These are phyloP conservation scores for Sistotremastrum niveocremeum DNA, from an alignment of 768 basidiomycete genomes.

Conservation along the genomic window DNA sequence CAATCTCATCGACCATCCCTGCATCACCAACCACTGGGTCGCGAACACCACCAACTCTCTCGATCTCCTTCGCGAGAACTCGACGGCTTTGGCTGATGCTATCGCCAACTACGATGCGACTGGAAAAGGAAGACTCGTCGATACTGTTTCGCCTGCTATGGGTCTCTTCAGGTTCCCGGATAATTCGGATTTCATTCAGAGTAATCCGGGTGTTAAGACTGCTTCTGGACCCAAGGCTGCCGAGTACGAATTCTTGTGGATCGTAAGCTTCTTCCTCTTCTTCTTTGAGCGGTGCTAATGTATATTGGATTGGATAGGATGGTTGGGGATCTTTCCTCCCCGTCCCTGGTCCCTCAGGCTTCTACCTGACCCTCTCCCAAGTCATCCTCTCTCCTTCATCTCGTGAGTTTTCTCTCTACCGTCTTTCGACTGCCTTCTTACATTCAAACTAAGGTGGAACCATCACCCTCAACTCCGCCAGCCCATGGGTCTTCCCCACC, in stretches of 20 bases:
- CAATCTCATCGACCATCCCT: slow-evolving; percentile 20
- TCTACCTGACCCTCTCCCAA: slow-evolving; percentile 8
- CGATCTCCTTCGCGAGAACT: not conserved
- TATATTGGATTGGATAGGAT: too few relatives aligned
- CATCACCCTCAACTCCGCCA: slow-evolving; percentile 11
- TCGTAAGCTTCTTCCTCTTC: too few relatives aligned
- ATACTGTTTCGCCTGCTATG: too few relatives aligned
- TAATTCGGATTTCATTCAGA: too few relatives aligned
- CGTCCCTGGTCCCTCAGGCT: slow-evolving; percentile 3
- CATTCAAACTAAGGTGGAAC: slow-evolving; percentile 12
- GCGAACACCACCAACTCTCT: slow-evolving; percentile 3
- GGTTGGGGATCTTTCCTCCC: too few relatives aligned
- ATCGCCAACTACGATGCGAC: not conserved
- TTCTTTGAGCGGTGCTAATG: too few relatives aligned
- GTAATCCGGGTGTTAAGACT: too few relatives aligned
- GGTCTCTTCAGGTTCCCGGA: too few relatives aligned
- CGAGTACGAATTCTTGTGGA: too few relatives aligned
- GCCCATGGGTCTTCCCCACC: slow-evolving; percentile 14
- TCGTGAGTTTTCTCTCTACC: slow-evolving; percentile 6
- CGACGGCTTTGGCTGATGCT: not conserved
- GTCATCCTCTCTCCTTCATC: slow-evolving; percentile 12
- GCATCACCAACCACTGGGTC: slow-evolving; percentile 8
- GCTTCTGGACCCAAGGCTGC: too few relatives aligned
- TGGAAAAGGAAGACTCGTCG: too few relatives aligned
- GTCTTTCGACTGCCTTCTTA: not conserved